Evolutionary conservation across 495 filamentous ascomycete genomes (phyloP), one percentile per base, ranked within the genome.

Genomic region (Jackrogersella minutella): DNA sequence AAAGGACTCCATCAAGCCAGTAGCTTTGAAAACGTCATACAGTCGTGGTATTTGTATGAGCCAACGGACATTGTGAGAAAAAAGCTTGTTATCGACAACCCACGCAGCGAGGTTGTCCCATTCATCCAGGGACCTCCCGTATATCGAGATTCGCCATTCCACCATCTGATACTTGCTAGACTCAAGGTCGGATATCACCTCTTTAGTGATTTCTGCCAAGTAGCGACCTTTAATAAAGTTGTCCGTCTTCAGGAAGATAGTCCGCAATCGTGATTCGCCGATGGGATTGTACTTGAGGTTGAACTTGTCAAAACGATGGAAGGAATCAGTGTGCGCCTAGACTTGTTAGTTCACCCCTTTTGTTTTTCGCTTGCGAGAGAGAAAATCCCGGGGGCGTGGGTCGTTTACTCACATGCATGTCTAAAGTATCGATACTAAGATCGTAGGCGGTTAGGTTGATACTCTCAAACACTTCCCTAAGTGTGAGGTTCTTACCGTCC

Each of bases 121-220:
- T 76, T 99, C 95, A 62, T 97, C 90, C 24, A 95, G 79, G 5
- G 90, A 88, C 74, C 91, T 89, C 52, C 95, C 95, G 73, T 99
- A 98, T 61, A 99, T 93, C 10, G 93, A 97, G 56, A 99, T 95
- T 14, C 95, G 91, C 92, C 96, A 99, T 80, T 99, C 95, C 5
- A 93, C 96, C 91, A 99, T 97, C 76, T 99, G 95, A 72, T 99
- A 98, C 74, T 99, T 99, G 85, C 94, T 97, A 30, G 94, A 94
- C 76, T 99, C 95, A 16, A 99, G 80, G 79, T 99, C 95, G n/a
- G 92, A 87, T 24, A 99, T 97, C 36, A 99, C 95, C 74, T 99
- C 95, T 71, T 95, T 95, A 6, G 96, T 98, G 40, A 99, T 96
- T 71, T 99, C 95, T 0, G 95, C 95, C 17, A 99, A 84, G 76